phyloP scores from a whole-genome alignment of 805 yeast genomes.

The Kodamaea neixiangensis region DNA sequence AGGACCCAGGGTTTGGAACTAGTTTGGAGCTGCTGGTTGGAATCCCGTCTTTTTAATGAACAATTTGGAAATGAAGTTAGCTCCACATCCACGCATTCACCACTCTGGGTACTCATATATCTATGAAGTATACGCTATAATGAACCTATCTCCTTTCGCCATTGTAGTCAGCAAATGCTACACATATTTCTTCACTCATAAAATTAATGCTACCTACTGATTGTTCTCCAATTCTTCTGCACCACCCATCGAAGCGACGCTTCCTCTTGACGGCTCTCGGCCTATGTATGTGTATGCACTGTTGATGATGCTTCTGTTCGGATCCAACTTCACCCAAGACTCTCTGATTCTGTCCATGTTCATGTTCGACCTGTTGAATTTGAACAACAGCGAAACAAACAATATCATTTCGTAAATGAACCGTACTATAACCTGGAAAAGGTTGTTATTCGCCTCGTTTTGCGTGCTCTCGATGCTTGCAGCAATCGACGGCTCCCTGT shows the following conservation, averaged over 20 bases:
- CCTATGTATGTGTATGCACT: conserved; percentile 36
- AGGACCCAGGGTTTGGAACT: no score
- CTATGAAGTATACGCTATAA: no score
- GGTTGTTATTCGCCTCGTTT: conserved; percentile 1
- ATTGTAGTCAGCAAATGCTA: no score
- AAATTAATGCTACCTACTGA: neutral
- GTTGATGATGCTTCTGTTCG: conserved; percentile 38
- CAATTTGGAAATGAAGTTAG: no score
- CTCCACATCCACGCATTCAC: no score
- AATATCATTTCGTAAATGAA: conserved; percentile 36
- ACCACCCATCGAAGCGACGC: conserved; percentile 6
- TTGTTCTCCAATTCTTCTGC: neutral
- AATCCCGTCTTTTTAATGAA: no score
- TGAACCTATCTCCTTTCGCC: no score
- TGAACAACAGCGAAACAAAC: conserved; percentile 35
- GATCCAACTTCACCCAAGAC: conserved; percentile 43
- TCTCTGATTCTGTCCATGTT: conserved; percentile 43
- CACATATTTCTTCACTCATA: no score
- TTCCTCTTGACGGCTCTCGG: conserved; percentile 18
- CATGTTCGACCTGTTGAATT: conserved; percentile 44
- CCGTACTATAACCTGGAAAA: conserved; percentile 26
- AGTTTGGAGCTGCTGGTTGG: no score
- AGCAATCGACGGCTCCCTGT: neutral
- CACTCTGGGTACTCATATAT: no score
- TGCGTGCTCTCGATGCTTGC: neutral